Evolutionary conservation across 164 flowering plant genomes (phyloP).

Genomic region (Berberis vulgaris): DNA sequence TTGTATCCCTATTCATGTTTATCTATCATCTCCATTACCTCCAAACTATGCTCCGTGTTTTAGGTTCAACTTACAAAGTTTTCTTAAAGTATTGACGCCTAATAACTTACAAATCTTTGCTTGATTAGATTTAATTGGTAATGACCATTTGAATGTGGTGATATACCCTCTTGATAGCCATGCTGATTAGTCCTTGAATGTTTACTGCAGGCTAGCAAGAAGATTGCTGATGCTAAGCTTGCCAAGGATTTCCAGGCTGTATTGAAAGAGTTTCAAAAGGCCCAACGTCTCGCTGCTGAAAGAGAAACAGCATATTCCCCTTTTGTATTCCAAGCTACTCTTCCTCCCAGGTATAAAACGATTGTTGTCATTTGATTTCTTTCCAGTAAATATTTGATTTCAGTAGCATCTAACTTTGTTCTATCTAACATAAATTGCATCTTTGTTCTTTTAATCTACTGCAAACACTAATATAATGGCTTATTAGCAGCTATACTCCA

Average conservation of each 20-base stretch:
- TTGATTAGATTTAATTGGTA: too few species aligned
- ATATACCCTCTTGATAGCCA: not conserved
- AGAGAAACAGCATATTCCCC: conserved; percentile 65
- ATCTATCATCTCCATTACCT: too few species aligned
- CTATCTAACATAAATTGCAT: too few species aligned
- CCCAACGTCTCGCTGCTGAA: conserved; percentile 72
- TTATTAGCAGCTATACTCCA: conserved; percentile 19
- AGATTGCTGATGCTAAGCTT: conserved; percentile 74
- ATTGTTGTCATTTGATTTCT: too few species aligned
- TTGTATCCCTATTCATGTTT: too few species aligned
- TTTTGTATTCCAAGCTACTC: conserved; percentile 36
- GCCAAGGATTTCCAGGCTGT: conserved; percentile 72
- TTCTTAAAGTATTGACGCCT: too few species aligned
- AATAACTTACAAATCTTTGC: too few species aligned
- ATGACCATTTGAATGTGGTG: not conserved
- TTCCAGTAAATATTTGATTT: too few species aligned
- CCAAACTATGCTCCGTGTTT: too few species aligned
- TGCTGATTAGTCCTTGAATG: conserved; percentile 5
- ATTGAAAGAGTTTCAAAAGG: conserved; percentile 73
- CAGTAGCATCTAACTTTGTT: too few species aligned
- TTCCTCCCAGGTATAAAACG: conserved; percentile 37
- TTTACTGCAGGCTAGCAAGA: conserved; percentile 52
- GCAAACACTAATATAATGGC: not conserved
- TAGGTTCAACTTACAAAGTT: too few species aligned
- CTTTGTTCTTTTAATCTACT: not conserved